These are phyloP conservation scores for Termitomyces sp. DNA, from an alignment of 768 basidiomycete species.

Conservation along the genomic window DNA sequence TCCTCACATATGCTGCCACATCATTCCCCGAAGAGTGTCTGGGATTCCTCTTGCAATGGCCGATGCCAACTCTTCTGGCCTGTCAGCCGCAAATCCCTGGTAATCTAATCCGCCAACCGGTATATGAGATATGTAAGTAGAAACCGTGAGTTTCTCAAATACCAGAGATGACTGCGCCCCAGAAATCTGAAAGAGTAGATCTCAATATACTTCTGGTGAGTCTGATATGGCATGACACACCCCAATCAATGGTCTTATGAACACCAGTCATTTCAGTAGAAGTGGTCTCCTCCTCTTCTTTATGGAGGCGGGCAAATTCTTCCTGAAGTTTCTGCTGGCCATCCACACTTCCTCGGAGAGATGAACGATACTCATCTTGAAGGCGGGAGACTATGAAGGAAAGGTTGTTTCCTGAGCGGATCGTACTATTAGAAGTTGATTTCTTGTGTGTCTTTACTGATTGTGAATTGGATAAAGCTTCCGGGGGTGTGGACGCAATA, in stretches of 20 bases:
- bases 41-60: conserved; percentile 95
- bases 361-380: conserved; percentile 36
- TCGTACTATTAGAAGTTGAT: conserved; percentile 56
- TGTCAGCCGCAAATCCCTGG: conserved; percentile 75
- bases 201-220: not conserved
- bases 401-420: conserved; percentile 43
- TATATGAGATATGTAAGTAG: not conserved
- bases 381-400: conserved; percentile 51
- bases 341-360: conserved; percentile 47
- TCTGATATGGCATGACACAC: conserved; percentile 31
- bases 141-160: conserved; percentile 3
- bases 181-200: conserved; percentile 61
- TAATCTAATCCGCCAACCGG: conserved; percentile 53
- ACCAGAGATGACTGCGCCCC: conserved; percentile 93
- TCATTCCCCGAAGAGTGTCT: conserved; percentile 81
- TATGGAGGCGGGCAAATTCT: conserved; percentile 67
- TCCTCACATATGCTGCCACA: conserved; percentile 90
- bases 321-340: conserved; percentile 71
- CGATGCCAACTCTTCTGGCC: conserved; percentile 72
- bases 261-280: conserved; percentile 28
- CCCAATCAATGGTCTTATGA: conserved; percentile 69
- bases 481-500: conserved; percentile 1
- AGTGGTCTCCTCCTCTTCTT: conserved; percentile 41
- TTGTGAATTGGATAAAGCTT: conserved; percentile 14
- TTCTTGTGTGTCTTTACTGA: conserved; percentile 45